phyloP scores from a whole-genome alignment of 257 asterid species.

The Ilex aquifolium region DNA sequence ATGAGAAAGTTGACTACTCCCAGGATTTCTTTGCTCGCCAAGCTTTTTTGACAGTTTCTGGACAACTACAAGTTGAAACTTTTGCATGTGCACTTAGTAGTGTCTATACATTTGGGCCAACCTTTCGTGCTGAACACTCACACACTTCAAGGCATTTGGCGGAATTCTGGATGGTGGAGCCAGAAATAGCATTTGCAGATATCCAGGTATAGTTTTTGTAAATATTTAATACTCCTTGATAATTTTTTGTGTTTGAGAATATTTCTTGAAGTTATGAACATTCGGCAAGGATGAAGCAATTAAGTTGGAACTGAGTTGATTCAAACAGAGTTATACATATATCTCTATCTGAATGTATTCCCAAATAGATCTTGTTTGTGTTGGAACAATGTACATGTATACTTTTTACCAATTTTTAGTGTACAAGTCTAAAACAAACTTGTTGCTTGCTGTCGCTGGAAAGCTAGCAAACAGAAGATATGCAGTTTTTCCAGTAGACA shows the following conservation, averaged over 20 bases:
- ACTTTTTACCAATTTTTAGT: background rate
- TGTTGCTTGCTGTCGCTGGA: no score
- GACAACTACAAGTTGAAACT: slow-evolving; percentile 94
- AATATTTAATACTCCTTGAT: slow-evolving; percentile 4
- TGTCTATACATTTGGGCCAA: slow-evolving; percentile 94
- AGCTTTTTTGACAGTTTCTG: slow-evolving; percentile 95
- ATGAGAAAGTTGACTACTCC: slow-evolving; percentile 77
- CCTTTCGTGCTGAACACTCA: slow-evolving; percentile 91
- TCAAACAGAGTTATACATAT: no score
- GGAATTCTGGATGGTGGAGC: slow-evolving; percentile 99
- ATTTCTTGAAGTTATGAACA: no score
- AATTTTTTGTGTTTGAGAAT: no score
- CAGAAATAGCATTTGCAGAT: slow-evolving; percentile 95
- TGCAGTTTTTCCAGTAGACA: no score
- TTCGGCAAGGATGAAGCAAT: no score
- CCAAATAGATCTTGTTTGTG: no score
- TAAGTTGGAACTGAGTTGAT: no score
- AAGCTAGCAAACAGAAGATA: no score
- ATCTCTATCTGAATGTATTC: no score
- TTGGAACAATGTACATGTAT: no score
- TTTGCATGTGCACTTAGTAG: slow-evolving; percentile 89
- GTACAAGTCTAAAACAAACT: background rate
- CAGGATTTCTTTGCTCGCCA: slow-evolving; percentile 86
- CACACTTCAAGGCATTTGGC: slow-evolving; percentile 95
- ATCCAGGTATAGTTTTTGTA: slow-evolving; percentile 42